A percentile compares a stretch with the other conserved stretches of the same genome.
Evolutionary conservation across 805 yeast genomes (phyloP).

Genomic region (Suhomyces canberraensis): DNA sequence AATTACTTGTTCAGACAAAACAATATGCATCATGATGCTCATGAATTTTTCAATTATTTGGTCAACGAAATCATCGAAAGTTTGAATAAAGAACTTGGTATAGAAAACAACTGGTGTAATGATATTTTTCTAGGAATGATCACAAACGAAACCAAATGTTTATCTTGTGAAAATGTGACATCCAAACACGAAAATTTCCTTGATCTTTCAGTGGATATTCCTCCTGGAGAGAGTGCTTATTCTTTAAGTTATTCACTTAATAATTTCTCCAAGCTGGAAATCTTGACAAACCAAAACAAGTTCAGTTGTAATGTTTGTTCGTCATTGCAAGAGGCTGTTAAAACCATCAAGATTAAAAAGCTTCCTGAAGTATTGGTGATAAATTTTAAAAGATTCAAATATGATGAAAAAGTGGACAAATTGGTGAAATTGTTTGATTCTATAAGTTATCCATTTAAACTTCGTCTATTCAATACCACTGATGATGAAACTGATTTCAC

Average conservation of each 20-base stretch:
- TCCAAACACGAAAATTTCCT: conserved; percentile 81
- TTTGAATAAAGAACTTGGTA: conserved; percentile 39
- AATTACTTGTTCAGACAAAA: conserved; percentile 82
- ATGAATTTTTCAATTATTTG: conserved; percentile 87
- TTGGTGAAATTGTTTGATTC: conserved; percentile 85
- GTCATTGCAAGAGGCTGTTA: conserved; percentile 90
- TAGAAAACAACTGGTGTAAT: conserved; percentile 50
- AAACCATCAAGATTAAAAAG: conserved; percentile 74
- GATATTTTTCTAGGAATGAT: conserved; percentile 79
- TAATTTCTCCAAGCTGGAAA: conserved; percentile 82
- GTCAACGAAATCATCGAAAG: conserved; percentile 67
- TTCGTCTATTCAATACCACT: conserved; percentile 70
- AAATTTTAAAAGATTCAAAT: conserved; percentile 89
- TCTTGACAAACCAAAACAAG: conserved; percentile 82
- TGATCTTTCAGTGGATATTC: conserved; percentile 83
- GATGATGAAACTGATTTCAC: conserved; percentile 41
- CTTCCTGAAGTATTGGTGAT: conserved; percentile 77
- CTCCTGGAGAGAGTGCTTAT: conserved; percentile 52
- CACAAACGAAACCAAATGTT: conserved; percentile 84
- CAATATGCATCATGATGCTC: conserved; percentile 96
- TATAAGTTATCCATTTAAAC: conserved; percentile 71
- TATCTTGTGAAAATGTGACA: conserved; percentile 81
- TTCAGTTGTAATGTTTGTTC: conserved; percentile 90
- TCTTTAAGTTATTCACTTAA: conserved; percentile 74
- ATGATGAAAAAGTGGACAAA: conserved; percentile 74